phyloP scores from a whole-genome alignment of 2,329 filamentous ascomycete genomes.

The Lasiodiplodia theobromae region DNA sequence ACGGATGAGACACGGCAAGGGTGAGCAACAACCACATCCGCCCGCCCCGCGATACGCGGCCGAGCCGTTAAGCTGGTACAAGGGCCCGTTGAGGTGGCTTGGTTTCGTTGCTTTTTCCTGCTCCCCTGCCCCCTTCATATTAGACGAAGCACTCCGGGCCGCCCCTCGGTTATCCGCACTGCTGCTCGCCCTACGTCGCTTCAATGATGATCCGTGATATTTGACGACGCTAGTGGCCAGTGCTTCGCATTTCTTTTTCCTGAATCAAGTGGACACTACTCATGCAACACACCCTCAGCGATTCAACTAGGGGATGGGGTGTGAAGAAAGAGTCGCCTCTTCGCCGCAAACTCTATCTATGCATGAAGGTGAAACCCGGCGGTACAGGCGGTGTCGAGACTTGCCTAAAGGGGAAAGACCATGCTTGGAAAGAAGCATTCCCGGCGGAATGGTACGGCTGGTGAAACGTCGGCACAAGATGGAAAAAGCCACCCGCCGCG shows the following conservation, averaged over 20 bases:
- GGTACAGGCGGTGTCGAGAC: too few relatives aligned
- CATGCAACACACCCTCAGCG: not conserved
- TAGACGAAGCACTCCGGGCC: not conserved
- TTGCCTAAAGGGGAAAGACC: too few relatives aligned
- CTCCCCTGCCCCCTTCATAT: not conserved
- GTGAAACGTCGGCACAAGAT: not conserved
- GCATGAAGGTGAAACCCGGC: too few relatives aligned
- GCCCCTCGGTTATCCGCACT: not conserved
- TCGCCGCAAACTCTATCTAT: too few relatives aligned
- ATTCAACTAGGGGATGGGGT: too few relatives aligned
- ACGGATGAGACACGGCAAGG: not conserved
- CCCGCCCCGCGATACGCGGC: slow-evolving; percentile 1
- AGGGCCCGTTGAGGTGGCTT: not conserved
- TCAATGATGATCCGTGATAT: not conserved
- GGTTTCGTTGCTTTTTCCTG: not conserved
- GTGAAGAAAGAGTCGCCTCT: too few relatives aligned
- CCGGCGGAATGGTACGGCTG: not conserved
- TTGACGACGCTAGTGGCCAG: not conserved
- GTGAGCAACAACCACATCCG: not conserved
- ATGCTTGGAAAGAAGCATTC: too few relatives aligned
- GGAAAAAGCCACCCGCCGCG: not conserved
- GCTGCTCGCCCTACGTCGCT: not conserved
- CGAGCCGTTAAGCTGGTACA: slow-evolving; percentile 10
- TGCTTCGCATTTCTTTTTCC: not conserved
- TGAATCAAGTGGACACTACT: not conserved